Evolutionary conservation across 163 green algal genomes (phyloP).

Genomic region (Volvox carteri): DNA sequence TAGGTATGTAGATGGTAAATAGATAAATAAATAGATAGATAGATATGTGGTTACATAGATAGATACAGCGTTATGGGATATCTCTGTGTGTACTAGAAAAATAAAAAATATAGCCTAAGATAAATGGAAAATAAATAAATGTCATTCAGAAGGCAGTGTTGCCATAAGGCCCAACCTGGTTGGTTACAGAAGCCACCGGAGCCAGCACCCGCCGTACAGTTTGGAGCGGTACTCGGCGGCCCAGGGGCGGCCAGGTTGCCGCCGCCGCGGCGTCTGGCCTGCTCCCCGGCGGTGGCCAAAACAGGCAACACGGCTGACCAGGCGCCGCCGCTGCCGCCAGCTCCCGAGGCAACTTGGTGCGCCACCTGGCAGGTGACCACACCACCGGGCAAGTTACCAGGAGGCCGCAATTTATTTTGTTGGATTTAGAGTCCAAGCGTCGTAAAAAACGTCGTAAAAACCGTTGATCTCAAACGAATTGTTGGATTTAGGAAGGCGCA

Average conservation of each 20-base stretch:
- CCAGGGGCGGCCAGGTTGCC: slow-evolving; percentile 5
- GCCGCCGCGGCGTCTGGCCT: not conserved
- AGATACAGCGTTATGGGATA: no score
- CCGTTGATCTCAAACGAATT: no score
- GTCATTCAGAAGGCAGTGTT: no score
- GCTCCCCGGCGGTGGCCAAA: slow-evolving; percentile 67
- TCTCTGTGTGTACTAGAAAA: no score
- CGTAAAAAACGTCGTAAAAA: no score
- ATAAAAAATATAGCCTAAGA: no score
- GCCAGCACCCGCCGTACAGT: slow-evolving; percentile 17
- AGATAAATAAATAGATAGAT: not conserved
- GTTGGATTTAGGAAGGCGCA: no score
- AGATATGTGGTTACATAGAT: not conserved
- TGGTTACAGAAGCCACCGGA: not conserved
- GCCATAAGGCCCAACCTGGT: not conserved
- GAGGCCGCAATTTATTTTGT: no score
- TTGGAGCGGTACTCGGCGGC: not conserved
- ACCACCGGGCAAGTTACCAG: not conserved
- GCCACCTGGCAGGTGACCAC: slow-evolving; percentile 64
- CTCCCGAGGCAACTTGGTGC: slow-evolving; percentile 62
- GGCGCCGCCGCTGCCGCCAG: slow-evolving; percentile 56
- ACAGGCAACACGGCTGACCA: slow-evolving; percentile 70
- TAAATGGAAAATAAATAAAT: no score
- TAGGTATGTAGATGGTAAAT: no score
- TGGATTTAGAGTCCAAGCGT: no score